Evolutionary conservation across 345 rosid genomes (phyloP), one percentile per base, ranked within the genome.

Genomic region (Eutrema japonicum): DNA sequence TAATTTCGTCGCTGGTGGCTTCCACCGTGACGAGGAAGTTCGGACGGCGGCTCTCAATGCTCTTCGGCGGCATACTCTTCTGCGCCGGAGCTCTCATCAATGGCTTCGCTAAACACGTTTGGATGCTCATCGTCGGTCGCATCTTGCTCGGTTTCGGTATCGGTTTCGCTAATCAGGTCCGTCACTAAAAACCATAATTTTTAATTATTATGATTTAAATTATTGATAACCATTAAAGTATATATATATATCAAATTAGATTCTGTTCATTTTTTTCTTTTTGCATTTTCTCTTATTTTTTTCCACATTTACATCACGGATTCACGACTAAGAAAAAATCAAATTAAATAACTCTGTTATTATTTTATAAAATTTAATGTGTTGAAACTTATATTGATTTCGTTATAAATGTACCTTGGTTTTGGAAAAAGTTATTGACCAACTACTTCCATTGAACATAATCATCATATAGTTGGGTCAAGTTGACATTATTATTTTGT

Each of bases 131-230:
- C 60, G 71, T 92, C 32, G 99, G 99, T 5, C 85, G 98, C 55
- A 81, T 96, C 12, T 76, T 96, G 68, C 96, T 96, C 18, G 99
- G 99, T 70, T 92, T 96, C 29, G 99, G 99, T 42, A 85, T 96
- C 50, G 99, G 99, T 11, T 96, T 96, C 58, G 97, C 99, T 55
- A 96, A 92, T 78, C 99, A 96, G 99, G 99, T 96, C 69, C 58
- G 6, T 58, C 6, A 10, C 37, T 4, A 36, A 9, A 30, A 14
- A 59, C 14, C 10, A 38, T 32, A 5, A 18, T 18, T 38, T 8
- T 43, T 13, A 3, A 5, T 38, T 16, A 14, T 50, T 10, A 66
- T 9, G 6, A 58, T 80, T 76, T 68, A 36, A 37, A 52, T 46
- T 65, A 29, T 5, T 35, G 68, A 51, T 36, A 70, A 51, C 73